Evolutionary conservation across 129 eudicot genomes (phyloP).

Genomic region (sunflower (Helianthus annuus)): DNA sequence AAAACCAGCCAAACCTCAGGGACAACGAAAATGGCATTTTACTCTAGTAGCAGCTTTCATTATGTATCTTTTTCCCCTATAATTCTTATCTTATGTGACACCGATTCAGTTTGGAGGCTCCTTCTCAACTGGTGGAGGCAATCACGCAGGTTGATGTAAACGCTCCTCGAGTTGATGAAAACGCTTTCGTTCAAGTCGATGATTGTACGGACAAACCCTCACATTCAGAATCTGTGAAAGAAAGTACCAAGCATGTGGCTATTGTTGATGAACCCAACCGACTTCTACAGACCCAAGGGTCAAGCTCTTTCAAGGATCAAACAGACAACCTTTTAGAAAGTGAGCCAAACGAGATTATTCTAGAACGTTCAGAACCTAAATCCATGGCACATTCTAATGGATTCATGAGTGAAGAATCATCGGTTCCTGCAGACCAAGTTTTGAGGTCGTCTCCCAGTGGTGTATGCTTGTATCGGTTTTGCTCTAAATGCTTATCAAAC

Average conservation of each 20-base stretch:
- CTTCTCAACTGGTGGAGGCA: constrained; percentile 34
- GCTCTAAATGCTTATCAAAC: constrained; percentile 56
- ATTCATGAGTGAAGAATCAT: constrained; percentile 27
- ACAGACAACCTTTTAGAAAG: constrained; percentile 14
- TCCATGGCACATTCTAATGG: constrained; percentile 54
- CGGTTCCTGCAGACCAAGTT: constrained; percentile 18
- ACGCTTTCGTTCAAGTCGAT: constrained; percentile 22
- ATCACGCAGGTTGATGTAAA: constrained; percentile 27
- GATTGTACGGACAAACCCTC: constrained; percentile 23
- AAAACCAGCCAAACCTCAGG: too few relatives aligned
- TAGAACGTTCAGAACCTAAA: constrained; percentile 28
- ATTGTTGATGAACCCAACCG: constrained; percentile 27
- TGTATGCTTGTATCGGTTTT: constrained; percentile 60
- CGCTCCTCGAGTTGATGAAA: background rate
- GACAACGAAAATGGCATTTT: too few relatives aligned
- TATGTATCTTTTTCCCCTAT: background rate
- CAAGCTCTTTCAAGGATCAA: constrained; percentile 22
- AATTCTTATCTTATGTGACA: background rate
- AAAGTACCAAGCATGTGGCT: constrained; percentile 14
- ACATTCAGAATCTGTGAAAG: constrained; percentile 31
- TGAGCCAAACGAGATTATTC: constrained; percentile 26
- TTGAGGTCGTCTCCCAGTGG: constrained; percentile 26
- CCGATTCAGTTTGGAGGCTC: constrained; percentile 72
- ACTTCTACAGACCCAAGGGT: constrained; percentile 29
- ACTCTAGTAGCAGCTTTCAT: too few relatives aligned